phyloP scores from a whole-genome alignment of 2,329 filamentous ascomycete genomes.

The Zasmidium citrigriseum region DNA sequence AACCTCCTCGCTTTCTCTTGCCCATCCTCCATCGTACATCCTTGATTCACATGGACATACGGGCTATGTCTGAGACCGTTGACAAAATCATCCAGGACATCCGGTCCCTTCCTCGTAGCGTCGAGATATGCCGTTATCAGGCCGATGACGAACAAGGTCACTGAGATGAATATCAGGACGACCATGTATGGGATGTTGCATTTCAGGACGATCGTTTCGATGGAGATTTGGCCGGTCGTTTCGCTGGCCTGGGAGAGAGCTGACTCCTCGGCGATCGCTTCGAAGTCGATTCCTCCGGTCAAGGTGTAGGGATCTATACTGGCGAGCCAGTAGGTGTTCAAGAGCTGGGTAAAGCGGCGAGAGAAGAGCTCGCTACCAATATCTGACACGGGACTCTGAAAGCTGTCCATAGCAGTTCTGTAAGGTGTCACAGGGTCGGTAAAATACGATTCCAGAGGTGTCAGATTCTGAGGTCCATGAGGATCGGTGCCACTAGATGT shows the following conservation, averaged over 20 bases:
- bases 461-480: conserved; percentile 4
- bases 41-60: conserved; percentile 11
- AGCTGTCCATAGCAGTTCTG: neutral
- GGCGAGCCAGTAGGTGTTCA: conserved; percentile 24
- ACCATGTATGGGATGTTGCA: conserved; percentile 12
- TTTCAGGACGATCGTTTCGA: conserved; percentile 13
- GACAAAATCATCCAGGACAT: conserved; percentile 21
- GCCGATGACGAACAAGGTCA: conserved; percentile 12
- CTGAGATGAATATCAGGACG: conserved; percentile 12
- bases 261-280: conserved; percentile 1
- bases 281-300: conserved; percentile 5
- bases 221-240: conserved; percentile 2
- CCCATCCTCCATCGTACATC: conserved; percentile 16
- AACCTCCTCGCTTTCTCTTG: conserved; percentile 10
- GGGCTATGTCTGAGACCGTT: conserved; percentile 15
- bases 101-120: conserved; percentile 15
- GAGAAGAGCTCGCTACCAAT: conserved; percentile 19
- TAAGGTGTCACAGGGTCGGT: conserved; percentile 11
- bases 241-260: neutral
- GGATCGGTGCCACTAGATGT: conserved; percentile 8
- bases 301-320: conserved; percentile 14
- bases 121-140: conserved; percentile 18
- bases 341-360: conserved; percentile 17
- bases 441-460: conserved; percentile 15
- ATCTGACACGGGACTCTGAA: conserved; percentile 3